Evolutionary conservation across 345 rosid genomes (phyloP), one percentile per base, ranked within the genome.

Genomic region (Aegle marmelos): DNA sequence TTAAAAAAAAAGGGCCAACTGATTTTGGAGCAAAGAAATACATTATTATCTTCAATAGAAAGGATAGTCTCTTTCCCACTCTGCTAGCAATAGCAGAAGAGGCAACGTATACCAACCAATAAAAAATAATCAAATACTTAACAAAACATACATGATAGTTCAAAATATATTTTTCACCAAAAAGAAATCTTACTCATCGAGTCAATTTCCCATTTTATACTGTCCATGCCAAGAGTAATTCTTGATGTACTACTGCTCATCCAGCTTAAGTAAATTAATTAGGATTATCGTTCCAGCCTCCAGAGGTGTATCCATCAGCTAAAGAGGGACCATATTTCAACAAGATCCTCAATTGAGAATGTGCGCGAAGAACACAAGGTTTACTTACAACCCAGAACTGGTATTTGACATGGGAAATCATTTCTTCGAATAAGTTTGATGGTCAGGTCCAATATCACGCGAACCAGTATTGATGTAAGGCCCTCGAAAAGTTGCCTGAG

Each of bases 391-490:
- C 70, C 66, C 64, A 28, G 66, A 71, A 68, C 68, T 6, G 41
- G 69, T 61, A 28, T 37, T 59, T 34, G 54, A n/a, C 60, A 69
- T 31, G 11, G 17, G 0, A 67, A 24, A 50, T 91, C 82, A 92
- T 80, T 94, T 92, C 95, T 93, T 92, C 9, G 88, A 68, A 88
- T 94, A 89, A 48, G 86, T 79, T 82, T 72, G 90, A 77, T 84
- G 86, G 78, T 96, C 98, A 53, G 97, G 99, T 76, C 99, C 99
- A 74, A 92, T 79, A 76, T 96, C 98, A 34, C 92, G 94, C 70
- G 98, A 94, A 17, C 98, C 97, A 0, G 98, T 91, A 85, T 96
- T 96, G 28, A 96, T 86, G 88, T 96, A 96, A 78, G 99, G 98
- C 82, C 97, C 98, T 72, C 99, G 84, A 62, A 92, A 96, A 69